Evolutionary conservation across 2,329 filamentous ascomycete genomes (phyloP), one percentile per base, ranked within the genome.

Genomic region (Epichloe sylvatica): DNA sequence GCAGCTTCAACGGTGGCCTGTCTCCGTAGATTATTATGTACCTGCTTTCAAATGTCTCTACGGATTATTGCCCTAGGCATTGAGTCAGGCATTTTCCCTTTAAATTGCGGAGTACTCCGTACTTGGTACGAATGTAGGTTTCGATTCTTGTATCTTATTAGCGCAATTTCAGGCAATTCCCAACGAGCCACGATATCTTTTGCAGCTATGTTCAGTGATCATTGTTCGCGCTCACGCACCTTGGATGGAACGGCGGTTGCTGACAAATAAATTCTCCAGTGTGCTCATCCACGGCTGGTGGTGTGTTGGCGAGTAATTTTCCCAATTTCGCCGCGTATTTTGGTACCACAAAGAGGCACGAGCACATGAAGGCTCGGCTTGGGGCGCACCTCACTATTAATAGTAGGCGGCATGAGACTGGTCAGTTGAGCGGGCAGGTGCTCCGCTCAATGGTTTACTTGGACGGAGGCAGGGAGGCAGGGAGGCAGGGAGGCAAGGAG

Each of bases 251-350:
- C 37, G 42, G 37, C 13, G 33, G 23, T 45, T 21, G 34, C 38
- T 6, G 39, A 15, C 48, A 43, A 50, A 50, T 50, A 30, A 21
- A 21, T 23, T 6, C 17, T 2, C 43, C 34, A 35, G 25, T 11
- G 9, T 35, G 17, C 36, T 21, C 37, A 41, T 40, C 41, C 41
- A 45, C 47, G 41, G 33, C 47, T 21, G 36, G 19, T 45, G 17
- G 34, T 34, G 40, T 40, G 38, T 33, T 21, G 19, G 46, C 30
- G 19, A 47, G 38, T 44, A 50, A 50, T 50, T 49, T 49, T 51
- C 50, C 46, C 50, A 33, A 36, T 7, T 42, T 33, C 23, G 44
- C 34, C 50, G 45, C 46, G 45, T 43, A 38, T 17, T 17, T 17
- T 17, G 19, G 33, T 41, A 25, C 43, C 19, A 40, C 33, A 19